Conservation (phyloP, 2,329 filamentous ascomycete species). For the Aureobasidium sp. region DNA sequence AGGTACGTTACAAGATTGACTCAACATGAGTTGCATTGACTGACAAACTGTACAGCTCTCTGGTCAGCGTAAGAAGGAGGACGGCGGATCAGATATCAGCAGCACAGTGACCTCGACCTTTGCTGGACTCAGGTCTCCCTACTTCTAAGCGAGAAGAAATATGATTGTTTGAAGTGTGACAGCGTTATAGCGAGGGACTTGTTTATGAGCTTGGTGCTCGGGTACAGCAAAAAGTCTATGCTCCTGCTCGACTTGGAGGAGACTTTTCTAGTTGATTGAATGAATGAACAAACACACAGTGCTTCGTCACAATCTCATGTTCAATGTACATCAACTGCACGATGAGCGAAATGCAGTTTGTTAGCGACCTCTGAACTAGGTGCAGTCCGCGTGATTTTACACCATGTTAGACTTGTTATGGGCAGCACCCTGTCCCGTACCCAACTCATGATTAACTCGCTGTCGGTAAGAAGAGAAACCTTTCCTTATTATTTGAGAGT, state of each 20-base stretch:
- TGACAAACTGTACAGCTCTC: constrained; percentile 33
- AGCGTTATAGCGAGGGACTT: constrained; percentile 9
- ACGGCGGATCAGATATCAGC: constrained; percentile 25
- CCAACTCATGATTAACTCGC: neutral
- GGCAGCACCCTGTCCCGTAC: neutral
- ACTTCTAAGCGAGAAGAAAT: neutral
- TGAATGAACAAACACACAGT: too few relatives aligned
- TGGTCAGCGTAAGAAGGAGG: constrained; percentile 64
- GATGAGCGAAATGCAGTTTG: too few relatives aligned
- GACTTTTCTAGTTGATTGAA: too few relatives aligned
- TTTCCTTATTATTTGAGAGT: neutral
- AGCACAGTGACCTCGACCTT: constrained; percentile 23
- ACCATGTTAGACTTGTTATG: neutral
- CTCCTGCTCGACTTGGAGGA: too few relatives aligned
- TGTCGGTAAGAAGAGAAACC: too few relatives aligned
- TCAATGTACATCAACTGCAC: too few relatives aligned
- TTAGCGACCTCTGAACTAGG: too few relatives aligned
- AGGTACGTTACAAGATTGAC: constrained; percentile 36
- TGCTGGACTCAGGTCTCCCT: constrained; percentile 27
- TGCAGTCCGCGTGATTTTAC: neutral
- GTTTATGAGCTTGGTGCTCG: neutral
- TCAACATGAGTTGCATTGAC: neutral
- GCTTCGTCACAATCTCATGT: too few relatives aligned
- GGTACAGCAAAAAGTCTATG: neutral
- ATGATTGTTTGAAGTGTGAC: constrained; percentile 1